Percentiles rank a stretch among this genome's conserved stretches.
These are phyloP conservation scores for Batrachochytrium dendrobatidis DNA, from an alignment of 371 early-diverging fungal genomes.

Conservation along the genomic window DNA sequence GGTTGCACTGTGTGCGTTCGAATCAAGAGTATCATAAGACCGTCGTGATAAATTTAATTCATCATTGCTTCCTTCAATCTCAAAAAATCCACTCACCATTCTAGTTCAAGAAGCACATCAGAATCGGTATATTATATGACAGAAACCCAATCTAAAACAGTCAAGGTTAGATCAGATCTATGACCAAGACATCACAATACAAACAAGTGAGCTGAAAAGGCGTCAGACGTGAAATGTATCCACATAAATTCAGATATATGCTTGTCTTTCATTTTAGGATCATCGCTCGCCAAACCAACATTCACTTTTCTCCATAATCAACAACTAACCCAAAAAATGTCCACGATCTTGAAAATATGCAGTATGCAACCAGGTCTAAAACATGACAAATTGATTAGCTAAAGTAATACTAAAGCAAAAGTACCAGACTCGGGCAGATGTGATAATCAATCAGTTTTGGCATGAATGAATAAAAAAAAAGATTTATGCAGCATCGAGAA, in stretches of 20 bases:
- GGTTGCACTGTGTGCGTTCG: too few species aligned
- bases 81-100: not conserved
- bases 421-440: not conserved
- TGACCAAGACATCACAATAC: not conserved
- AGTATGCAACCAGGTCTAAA: not conserved
- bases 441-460: not conserved
- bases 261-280: not conserved
- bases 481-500: slow-evolving; percentile 2
- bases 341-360: not conserved
- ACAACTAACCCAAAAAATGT: not conserved
- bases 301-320: not conserved
- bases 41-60: too few species aligned
- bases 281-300: not conserved
- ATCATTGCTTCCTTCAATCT: too few species aligned
- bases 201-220: not conserved
- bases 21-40: too few species aligned
- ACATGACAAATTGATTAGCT: not conserved
- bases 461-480: not conserved
- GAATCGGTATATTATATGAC: not conserved
- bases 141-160: not conserved
- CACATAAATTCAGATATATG: not conserved
- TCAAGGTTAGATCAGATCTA: not conserved
- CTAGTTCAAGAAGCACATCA: not conserved
- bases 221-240: not conserved
- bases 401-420: not conserved